Base-by-base conservation (phyloP, 2,329 filamentous ascomycete species). In the Aspergillus fructus region DNA sequence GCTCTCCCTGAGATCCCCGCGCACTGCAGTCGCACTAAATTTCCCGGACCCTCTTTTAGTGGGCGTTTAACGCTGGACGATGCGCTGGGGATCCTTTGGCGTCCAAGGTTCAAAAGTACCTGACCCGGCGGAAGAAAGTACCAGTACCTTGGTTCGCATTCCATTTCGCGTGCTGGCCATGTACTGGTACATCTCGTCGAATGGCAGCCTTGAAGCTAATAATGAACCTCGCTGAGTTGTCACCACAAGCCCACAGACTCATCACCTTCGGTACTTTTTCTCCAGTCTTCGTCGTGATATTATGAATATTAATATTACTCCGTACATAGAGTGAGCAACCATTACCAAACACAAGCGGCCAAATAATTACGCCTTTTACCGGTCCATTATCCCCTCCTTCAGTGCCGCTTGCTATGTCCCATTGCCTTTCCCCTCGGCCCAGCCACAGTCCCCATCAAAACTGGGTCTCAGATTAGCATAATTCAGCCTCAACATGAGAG, bases 381-480 rank as follows among this genome's bases (percentile, higher is more conserved):
- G 7, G 15, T 24, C 49, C 39, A 8, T 46, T 34, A 15, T 15
- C 19, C 6, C 15, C 11, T 15, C 4, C n/a, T 9, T 50, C 47
- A 55, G 17, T 23, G 19, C 30, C 30, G 39, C n/a, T 41, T 41
- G 8, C 40, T 55, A 19, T 40, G 54, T 37, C 49, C 45, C 57
- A 60, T 61, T 43, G 56, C 55, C 48, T 61, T 61, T 2, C 61
- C 64, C 15, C 60, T 56, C 8, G 64, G 64, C 7, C 62, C 62
- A 27, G 64, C 61, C 30, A 66, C 63, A 5, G 64, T 66, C 8
- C 64, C 63, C 61, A 66, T 65, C 34, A 66, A 51, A 23, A 65
- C 64, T 66, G 33, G 11, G 30, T 4, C 1, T 30, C 27, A 11
- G 13, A 46, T 49, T 11, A 45, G 17, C 34, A 15, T 7, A 3